Evolutionary conservation across 208 protist genomes (phyloP).

Genomic region (Trypanosoma melophagium): DNA sequence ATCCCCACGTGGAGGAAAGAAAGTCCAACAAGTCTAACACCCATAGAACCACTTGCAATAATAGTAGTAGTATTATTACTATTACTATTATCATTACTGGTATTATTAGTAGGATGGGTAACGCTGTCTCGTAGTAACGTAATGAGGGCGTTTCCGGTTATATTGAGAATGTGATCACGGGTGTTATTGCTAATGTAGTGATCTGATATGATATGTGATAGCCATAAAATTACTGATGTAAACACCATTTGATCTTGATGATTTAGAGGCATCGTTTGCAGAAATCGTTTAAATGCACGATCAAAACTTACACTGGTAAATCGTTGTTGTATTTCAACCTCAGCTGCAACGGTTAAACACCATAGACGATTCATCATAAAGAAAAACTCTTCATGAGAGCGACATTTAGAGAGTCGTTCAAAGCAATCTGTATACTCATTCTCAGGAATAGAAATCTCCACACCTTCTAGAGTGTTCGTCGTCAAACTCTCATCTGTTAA

Average conservation of each 20-base stretch:
- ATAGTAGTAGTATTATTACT: conserved; percentile 26
- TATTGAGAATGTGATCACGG: conserved; percentile 32
- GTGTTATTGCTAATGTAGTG: conserved; percentile 26
- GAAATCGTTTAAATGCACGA: conserved; percentile 47
- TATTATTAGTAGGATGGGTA: not conserved
- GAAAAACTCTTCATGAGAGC: conserved; percentile 71
- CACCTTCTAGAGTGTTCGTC: not conserved
- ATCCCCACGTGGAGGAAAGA: conserved; percentile 9
- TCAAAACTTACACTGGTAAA: conserved; percentile 38
- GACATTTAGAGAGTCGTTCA: conserved; percentile 32
- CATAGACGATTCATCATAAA: conserved; percentile 59
- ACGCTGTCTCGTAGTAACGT: no score
- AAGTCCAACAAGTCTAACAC: not conserved
- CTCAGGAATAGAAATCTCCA: conserved; percentile 13
- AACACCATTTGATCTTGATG: conserved; percentile 74
- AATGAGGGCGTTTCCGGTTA: conserved; percentile 41
- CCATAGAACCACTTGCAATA: not conserved
- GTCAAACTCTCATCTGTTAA: not conserved
- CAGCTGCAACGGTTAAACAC: conserved; percentile 65
- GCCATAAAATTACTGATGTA: conserved; percentile 61
- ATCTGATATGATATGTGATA: conserved; percentile 50
- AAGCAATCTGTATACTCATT: conserved; percentile 30
- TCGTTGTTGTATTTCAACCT: conserved; percentile 27
- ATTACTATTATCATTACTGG: not conserved
- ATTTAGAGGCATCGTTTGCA: conserved; percentile 45